A percentile compares a stretch with the other conserved stretches of the same genome.
Conservation (phyloP, 768 basidiomycete species). For the Crepidotus variabilis region DNA sequence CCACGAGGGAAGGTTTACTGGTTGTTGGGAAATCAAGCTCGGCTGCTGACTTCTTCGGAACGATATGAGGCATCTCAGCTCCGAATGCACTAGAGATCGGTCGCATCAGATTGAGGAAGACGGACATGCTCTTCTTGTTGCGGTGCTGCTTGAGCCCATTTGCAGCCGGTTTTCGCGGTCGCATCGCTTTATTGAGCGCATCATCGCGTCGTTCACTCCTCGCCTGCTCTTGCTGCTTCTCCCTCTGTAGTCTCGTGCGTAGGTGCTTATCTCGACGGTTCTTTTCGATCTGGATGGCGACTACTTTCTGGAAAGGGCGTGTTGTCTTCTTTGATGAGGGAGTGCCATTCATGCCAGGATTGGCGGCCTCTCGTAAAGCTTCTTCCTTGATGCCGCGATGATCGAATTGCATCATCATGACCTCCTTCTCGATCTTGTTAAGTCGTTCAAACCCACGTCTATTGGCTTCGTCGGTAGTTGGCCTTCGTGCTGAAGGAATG, state of each 20-base stretch:
- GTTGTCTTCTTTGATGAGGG: constrained; percentile 49
- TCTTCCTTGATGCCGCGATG: constrained; percentile 73
- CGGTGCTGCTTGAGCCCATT: constrained; percentile 68
- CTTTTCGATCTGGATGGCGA: constrained; percentile 74
- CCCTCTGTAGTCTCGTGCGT: constrained; percentile 66
- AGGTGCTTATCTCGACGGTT: constrained; percentile 71
- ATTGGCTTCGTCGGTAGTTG: constrained; percentile 53
- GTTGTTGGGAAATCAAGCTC: constrained; percentile 73
- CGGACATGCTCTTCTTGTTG: constrained; percentile 87
- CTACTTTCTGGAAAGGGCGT: constrained; percentile 65
- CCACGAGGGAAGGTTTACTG: constrained; percentile 72
- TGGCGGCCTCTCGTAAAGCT: constrained; percentile 58
- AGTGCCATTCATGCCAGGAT: constrained; percentile 36
- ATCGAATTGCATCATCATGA: constrained; percentile 59
- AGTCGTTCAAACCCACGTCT: constrained; percentile 72
- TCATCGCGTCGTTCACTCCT: constrained; percentile 74
- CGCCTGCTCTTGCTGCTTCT: constrained; percentile 73
- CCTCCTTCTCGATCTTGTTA: constrained; percentile 72
- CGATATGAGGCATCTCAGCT: constrained; percentile 48
- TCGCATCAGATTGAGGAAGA: constrained; percentile 84
- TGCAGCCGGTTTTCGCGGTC: constrained; percentile 44
- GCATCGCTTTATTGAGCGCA: constrained; percentile 72
- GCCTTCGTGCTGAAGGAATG: constrained; percentile 38
- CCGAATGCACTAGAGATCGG: constrained; percentile 85
- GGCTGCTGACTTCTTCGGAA: constrained; percentile 54